These are phyloP conservation scores for Straminergon stramineum DNA, from an alignment of 225 moss, liverwort and hornwort genomes.

Conservation along the genomic window DNA sequence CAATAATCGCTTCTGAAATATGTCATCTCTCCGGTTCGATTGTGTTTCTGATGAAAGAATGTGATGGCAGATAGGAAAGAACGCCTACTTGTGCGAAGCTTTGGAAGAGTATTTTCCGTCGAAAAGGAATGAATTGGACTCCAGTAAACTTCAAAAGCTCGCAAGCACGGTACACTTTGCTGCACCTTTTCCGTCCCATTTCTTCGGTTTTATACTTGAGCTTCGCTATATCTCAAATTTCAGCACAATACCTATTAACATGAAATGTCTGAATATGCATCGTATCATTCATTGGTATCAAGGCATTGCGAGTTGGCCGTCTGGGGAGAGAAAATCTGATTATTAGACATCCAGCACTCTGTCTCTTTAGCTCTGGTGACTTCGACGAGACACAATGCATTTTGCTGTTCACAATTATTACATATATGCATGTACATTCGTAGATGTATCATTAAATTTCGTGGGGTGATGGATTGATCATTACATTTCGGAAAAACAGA, in stretches of 20 bases:
- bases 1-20: background rate
- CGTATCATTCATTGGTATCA: background rate
- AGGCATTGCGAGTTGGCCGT: background rate
- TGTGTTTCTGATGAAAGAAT: conserved; percentile 3
- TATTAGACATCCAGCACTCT: background rate
- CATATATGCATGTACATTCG: background rate
- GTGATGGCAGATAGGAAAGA: conserved; percentile 65
- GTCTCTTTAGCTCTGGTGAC: background rate
- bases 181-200: background rate
- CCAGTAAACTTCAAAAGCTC: conserved; percentile 41
- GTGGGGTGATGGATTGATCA: background rate
- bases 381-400: background rate
- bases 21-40: background rate
- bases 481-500: background rate
- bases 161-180: conserved; percentile 45
- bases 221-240: background rate
- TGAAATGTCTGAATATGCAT: background rate
- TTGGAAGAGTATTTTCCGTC: conserved; percentile 64
- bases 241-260: background rate
- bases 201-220: background rate
- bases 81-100: conserved; percentile 66
- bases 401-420: background rate
- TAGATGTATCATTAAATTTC: background rate
- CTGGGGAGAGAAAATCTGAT: background rate
- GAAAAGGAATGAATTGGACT: conserved; percentile 53